phyloP scores from a whole-genome alignment of 2,329 filamentous ascomycete genomes.

The Trichoderma asperellum region DNA sequence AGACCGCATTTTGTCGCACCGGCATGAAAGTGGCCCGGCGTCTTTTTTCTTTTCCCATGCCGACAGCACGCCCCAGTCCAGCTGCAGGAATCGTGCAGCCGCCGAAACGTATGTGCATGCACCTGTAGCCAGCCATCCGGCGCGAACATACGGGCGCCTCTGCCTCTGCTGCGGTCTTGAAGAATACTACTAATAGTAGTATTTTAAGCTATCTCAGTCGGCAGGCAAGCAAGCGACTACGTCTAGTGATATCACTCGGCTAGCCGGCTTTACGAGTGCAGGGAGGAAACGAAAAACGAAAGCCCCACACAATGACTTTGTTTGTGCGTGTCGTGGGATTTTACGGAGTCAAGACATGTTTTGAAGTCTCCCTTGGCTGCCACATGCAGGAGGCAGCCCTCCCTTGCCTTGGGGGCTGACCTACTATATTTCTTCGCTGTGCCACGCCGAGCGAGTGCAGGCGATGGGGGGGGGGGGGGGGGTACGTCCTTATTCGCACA shows the following conservation, averaged over 20 bases:
- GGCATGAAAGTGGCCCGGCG: background rate
- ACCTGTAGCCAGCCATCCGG: background rate
- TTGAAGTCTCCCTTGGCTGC: slow-evolving; percentile 12
- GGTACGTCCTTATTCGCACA: background rate
- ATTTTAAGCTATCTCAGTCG: background rate
- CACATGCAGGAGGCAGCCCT: slow-evolving; percentile 15
- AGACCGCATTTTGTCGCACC: slow-evolving; percentile 13
- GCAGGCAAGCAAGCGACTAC: background rate
- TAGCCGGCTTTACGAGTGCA: background rate
- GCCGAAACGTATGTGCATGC: background rate
- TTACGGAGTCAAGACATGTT: slow-evolving; percentile 7
- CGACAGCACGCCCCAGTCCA: background rate
- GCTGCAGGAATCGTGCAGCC: background rate
- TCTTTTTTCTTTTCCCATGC: slow-evolving; percentile 1
- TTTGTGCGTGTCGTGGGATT: background rate
- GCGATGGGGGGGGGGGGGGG: background rate
- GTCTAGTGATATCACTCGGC: background rate
- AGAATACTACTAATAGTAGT: background rate
- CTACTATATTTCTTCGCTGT: background rate
- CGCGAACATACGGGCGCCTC: background rate
- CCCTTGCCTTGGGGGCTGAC: background rate
- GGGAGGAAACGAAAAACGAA: slow-evolving; percentile 4
- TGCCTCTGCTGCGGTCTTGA: background rate
- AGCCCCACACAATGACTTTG: slow-evolving; percentile 18
- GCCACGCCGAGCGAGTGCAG: background rate